Conservation (phyloP, 805 yeast genomes). For the Priceomyces fermenticarens region DNA sequence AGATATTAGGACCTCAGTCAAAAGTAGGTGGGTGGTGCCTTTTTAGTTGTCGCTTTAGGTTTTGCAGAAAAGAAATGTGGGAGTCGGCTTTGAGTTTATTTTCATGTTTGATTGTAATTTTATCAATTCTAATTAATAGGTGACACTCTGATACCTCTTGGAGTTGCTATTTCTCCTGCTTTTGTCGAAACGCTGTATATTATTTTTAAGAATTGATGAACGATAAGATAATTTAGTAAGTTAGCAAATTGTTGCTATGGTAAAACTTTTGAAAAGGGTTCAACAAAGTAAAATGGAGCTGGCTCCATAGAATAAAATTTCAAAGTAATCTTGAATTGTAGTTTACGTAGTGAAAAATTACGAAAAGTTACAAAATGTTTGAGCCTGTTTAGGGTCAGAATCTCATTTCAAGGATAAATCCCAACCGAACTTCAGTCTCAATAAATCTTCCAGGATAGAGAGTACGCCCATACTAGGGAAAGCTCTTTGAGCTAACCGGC, state of each 20-base stretch:
- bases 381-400: conserved; percentile 18
- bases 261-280: too few species aligned
- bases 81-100: conserved; percentile 2
- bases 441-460: conserved; percentile 26
- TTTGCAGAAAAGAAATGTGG: conserved; percentile 2
- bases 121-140: neutral
- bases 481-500: conserved; percentile 11
- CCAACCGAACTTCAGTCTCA: conserved; percentile 16
- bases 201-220: conserved; percentile 4
- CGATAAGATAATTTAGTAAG: conserved; percentile 1
- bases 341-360: too few species aligned
- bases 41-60: too few species aligned
- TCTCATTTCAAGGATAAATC: conserved; percentile 10
- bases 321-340: too few species aligned
- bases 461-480: conserved; percentile 24
- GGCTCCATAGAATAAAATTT: neutral
- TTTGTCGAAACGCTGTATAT: conserved; percentile 6
- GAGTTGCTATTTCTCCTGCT: neutral
- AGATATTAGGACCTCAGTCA: conserved; percentile 9
- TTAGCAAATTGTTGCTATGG: too few species aligned
- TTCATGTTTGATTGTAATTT: conserved; percentile 3
- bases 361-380: too few species aligned
- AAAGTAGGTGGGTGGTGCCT: too few species aligned
- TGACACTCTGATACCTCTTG: conserved; percentile 1
- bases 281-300: neutral